Conservation (phyloP, 768 basidiomycete genomes). For the Russula emetica region DNA sequence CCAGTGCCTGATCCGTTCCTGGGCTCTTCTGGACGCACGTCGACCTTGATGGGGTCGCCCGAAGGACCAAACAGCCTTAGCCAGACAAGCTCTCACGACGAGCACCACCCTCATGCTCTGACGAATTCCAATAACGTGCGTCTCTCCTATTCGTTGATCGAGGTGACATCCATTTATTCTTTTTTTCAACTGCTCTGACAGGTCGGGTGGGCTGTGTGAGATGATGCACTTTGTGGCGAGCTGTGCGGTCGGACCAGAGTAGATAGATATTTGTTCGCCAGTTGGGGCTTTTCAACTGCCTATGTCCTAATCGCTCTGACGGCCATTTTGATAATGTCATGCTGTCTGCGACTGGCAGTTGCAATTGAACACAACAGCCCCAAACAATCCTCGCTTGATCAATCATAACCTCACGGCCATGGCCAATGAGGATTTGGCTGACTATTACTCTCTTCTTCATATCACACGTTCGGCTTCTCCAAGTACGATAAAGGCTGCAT, state of each 20-base stretch:
- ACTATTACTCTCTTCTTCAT: slow-evolving; percentile 61
- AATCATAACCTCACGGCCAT: not conserved
- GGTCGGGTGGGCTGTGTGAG: slow-evolving; percentile 42
- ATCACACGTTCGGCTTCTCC: slow-evolving; percentile 47
- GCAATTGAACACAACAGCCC: not conserved
- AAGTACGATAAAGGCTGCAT: slow-evolving; percentile 62
- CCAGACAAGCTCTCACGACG: slow-evolving; percentile 2
- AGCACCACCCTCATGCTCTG: not conserved
- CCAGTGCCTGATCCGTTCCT: slow-evolving; percentile 7
- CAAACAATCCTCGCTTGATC: not conserved
- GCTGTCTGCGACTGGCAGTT: not conserved
- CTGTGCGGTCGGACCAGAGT: not conserved
- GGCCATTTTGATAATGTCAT: not conserved
- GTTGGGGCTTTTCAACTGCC: not conserved
- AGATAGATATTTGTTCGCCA: not conserved
- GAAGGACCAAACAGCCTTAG: slow-evolving; percentile 7
- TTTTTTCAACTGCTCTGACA: slow-evolving; percentile 32
- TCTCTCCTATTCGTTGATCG: not conserved
- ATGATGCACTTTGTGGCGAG: not conserved
- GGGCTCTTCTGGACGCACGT: slow-evolving; percentile 2
- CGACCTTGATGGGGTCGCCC: not conserved
- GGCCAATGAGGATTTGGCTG: slow-evolving; percentile 23
- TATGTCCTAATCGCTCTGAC: not conserved
- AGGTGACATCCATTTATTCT: slow-evolving; percentile 32
- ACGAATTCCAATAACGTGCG: not conserved